These are phyloP conservation scores for Adansonia grandidieri DNA, from an alignment of 441 rosid genomes.

Conservation along the genomic window DNA sequence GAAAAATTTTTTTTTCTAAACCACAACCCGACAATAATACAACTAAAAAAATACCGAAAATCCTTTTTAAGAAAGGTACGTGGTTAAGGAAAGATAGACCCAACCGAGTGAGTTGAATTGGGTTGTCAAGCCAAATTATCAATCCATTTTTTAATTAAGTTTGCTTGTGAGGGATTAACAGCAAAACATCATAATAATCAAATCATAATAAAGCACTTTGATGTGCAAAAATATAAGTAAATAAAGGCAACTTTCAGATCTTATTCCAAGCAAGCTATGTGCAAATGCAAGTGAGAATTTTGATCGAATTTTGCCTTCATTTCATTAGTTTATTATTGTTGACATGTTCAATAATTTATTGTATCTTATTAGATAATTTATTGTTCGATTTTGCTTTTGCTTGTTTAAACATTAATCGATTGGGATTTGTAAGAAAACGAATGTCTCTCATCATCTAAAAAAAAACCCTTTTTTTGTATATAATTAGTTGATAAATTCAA, in stretches of 20 bases:
- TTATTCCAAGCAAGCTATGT: conserved; percentile 41
- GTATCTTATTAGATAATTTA: no score
- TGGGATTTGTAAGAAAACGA: no score
- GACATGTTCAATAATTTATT: conserved; percentile 40
- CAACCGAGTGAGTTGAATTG: background rate
- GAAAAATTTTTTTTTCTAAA: no score
- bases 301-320: background rate
- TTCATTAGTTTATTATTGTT: background rate
- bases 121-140: background rate
- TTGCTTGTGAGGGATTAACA: conserved; percentile 23
- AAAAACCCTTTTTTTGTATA: no score
- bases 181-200: conserved; percentile 23
- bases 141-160: background rate
- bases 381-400: no score
- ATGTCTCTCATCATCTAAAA: no score
- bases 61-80: background rate
- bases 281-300: conserved; percentile 22
- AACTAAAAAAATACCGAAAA: no score
- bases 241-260: conserved; percentile 26
- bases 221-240: no score
- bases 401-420: no score
- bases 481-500: no score
- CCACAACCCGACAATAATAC: no score
- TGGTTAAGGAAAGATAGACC: background rate
- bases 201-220: background rate